Evolutionary conservation across 2,329 filamentous ascomycete species (phyloP).

Genomic region (Monilinia polystroma): DNA sequence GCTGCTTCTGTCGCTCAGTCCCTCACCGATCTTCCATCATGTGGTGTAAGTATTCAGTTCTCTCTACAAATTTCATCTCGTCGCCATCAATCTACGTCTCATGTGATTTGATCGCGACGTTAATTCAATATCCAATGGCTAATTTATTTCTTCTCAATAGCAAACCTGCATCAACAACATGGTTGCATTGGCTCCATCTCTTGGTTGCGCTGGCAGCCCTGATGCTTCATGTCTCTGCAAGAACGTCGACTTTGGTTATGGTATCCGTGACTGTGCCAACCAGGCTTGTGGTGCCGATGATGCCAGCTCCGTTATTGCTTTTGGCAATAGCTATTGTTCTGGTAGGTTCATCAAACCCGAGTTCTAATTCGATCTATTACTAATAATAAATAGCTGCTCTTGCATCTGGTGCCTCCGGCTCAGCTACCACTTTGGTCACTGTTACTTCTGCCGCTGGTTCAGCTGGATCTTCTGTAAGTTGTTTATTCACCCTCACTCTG

Average conservation of each 20-base stretch:
- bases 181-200: conserved; percentile 43
- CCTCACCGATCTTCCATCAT: conserved; percentile 34
- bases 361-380: not conserved
- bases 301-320: conserved; percentile 35
- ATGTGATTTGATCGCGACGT: not conserved
- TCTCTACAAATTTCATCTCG: not conserved
- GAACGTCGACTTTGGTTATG: conserved; percentile 47
- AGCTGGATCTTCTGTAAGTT: conserved; percentile 20
- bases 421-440: conserved; percentile 21
- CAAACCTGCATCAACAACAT: conserved; percentile 48
- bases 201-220: conserved; percentile 42
- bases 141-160: conserved; percentile 29
- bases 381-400: conserved; percentile 3
- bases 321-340: conserved; percentile 36
- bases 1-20: conserved; percentile 33
- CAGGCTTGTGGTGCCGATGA: conserved; percentile 42
- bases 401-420: conserved; percentile 20
- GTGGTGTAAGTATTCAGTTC: conserved; percentile 37
- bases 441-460: conserved; percentile 13
- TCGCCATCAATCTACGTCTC: not conserved
- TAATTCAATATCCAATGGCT: conserved; percentile 22
- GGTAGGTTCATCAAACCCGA: conserved; percentile 25
- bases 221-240: conserved; percentile 47
- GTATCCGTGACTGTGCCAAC: conserved; percentile 49
- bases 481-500: not conserved